A percentile compares a stretch with the other conserved stretches of the same genome.
These are phyloP conservation scores for Exophiala lecanii-corni DNA, from an alignment of 2,329 filamentous ascomycete genomes.

Conservation along the genomic window DNA sequence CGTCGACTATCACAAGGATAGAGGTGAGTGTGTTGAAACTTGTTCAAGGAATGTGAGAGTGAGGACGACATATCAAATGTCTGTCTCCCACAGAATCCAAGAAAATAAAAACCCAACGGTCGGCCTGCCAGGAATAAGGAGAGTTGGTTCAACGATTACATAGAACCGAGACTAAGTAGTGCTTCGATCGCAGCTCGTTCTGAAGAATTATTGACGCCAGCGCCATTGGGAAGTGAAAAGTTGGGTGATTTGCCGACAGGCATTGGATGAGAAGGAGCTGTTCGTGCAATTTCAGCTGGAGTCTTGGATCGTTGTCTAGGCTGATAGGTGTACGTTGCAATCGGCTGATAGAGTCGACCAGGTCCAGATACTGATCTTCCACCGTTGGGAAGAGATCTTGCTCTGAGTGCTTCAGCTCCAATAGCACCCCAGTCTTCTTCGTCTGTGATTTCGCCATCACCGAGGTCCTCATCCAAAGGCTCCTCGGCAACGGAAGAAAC, in stretches of 20 bases:
- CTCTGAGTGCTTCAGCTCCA: slow-evolving; percentile 78
- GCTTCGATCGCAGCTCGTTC: slow-evolving; percentile 47
- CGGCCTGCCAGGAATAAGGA: no score
- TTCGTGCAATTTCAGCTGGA: slow-evolving; percentile 29
- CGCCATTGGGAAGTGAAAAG: slow-evolving; percentile 25
- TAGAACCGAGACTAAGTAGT: slow-evolving; percentile 44
- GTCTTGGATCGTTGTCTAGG: slow-evolving; percentile 22
- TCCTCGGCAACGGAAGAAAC: slow-evolving; percentile 71
- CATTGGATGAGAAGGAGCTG: slow-evolving; percentile 37
- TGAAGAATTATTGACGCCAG: slow-evolving; percentile 36
- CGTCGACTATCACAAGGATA: slow-evolving; percentile 10
- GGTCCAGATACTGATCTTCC: slow-evolving; percentile 35
- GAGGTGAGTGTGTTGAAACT: slow-evolving; percentile 14
- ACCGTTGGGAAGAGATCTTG: slow-evolving; percentile 48
- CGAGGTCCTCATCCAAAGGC: slow-evolving; percentile 61
- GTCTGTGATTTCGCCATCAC: slow-evolving; percentile 84
- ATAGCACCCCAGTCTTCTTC: slow-evolving; percentile 94
- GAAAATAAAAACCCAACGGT: no score
- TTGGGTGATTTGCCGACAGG: slow-evolving; percentile 34
- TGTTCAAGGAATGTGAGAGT: not conserved
- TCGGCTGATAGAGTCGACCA: slow-evolving; percentile 35
- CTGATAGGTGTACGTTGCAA: slow-evolving; percentile 35
- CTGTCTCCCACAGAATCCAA: not conserved
- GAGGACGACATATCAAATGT: slow-evolving; percentile 6
- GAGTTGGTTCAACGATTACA: no score